Percentiles rank a stretch among this genome's conserved stretches.
phyloP scores from a whole-genome alignment of 257 asterid genomes.

The Solanum stenotomum region DNA sequence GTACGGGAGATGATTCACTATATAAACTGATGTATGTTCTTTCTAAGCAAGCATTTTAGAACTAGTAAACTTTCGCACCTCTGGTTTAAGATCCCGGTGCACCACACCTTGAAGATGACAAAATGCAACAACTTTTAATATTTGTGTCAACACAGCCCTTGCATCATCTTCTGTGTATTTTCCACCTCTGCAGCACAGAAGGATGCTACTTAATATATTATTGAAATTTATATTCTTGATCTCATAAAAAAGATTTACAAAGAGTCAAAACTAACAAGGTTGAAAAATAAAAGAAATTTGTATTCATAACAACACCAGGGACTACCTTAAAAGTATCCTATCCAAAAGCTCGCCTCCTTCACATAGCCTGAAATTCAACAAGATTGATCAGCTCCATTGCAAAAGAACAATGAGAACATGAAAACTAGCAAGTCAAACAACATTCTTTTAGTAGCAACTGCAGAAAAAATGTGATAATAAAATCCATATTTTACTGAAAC shows the following conservation, averaged over 20 bases:
- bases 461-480: neutral
- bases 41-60: neutral
- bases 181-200: slow-evolving; percentile 43
- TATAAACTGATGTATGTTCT: neutral
- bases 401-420: neutral
- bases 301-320: neutral
- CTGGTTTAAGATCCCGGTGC: slow-evolving; percentile 70
- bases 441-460: neutral
- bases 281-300: neutral
- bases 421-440: neutral
- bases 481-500: neutral
- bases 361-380: slow-evolving; percentile 36
- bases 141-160: slow-evolving; percentile 44
- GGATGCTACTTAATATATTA: neutral
- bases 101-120: slow-evolving; percentile 78
- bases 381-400: neutral
- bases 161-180: slow-evolving; percentile 62
- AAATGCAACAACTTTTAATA: slow-evolving; percentile 42
- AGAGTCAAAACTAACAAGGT: neutral
- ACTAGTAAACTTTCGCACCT: slow-evolving; percentile 27
- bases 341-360: slow-evolving; percentile 63
- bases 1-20: neutral
- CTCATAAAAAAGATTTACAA: neutral
- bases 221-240: neutral
- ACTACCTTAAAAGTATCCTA: slow-evolving; percentile 47